These are phyloP conservation scores for Globisporangium sylvaticum DNA, from an alignment of 352 stramenopile genomes.

Conservation along the genomic window DNA sequence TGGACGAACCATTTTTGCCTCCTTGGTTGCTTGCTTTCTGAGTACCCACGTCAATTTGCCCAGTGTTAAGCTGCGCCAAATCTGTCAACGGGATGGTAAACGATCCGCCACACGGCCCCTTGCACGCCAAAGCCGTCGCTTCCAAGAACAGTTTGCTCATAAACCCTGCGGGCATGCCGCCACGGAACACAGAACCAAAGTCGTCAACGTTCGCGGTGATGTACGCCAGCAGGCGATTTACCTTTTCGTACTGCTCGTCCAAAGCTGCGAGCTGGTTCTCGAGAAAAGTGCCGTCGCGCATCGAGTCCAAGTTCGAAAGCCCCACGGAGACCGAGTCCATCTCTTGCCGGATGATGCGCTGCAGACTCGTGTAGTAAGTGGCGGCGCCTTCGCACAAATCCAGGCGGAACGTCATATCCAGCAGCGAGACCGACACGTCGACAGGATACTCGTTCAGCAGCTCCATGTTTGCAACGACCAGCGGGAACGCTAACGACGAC, in stretches of 20 bases:
- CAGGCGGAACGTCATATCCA: slow-evolving; percentile 59
- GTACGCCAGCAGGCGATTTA: slow-evolving; percentile 47
- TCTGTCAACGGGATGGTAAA: slow-evolving; percentile 60
- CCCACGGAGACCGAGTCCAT: slow-evolving; percentile 63
- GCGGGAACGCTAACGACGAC: slow-evolving; percentile 17
- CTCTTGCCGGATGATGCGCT: slow-evolving; percentile 62
- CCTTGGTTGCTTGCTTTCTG: background rate
- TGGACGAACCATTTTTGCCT: background rate
- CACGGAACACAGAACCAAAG: slow-evolving; percentile 52
- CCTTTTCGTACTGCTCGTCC: slow-evolving; percentile 52
- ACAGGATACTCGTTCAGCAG: slow-evolving; percentile 69
- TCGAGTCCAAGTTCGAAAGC: slow-evolving; percentile 44
- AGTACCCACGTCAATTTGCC: background rate
- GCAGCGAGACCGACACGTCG: slow-evolving; percentile 60
- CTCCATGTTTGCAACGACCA: slow-evolving; percentile 42
- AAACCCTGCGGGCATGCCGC: slow-evolving; percentile 48
- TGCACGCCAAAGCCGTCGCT: slow-evolving; percentile 52
- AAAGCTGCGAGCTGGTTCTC: slow-evolving; percentile 47
- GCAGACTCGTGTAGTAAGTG: slow-evolving; percentile 53
- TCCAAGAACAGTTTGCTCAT: slow-evolving; percentile 51
- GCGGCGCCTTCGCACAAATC: slow-evolving; percentile 53
- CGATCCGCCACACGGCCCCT: slow-evolving; percentile 55
- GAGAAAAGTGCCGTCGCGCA: slow-evolving; percentile 55
- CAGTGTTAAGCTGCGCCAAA: slow-evolving; percentile 23
- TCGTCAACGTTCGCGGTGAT: slow-evolving; percentile 63